Percentiles rank a stretch among this genome's conserved stretches.
Evolutionary conservation across 768 basidiomycete species (phyloP).

Genomic region (Pulveroboletus sp.): DNA sequence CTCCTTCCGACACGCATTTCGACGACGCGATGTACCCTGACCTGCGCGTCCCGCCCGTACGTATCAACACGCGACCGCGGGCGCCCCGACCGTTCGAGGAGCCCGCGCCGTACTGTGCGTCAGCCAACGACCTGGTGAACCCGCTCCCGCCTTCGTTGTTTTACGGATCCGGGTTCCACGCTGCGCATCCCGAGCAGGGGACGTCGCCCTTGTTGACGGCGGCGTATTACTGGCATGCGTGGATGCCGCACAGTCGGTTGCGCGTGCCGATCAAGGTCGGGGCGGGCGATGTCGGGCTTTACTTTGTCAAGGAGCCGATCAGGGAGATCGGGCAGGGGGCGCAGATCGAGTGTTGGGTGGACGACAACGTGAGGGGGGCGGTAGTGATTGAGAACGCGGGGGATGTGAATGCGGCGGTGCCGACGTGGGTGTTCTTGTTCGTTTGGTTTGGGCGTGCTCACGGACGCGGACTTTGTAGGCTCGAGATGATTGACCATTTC

Average conservation of each 20-base stretch:
- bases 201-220: slow-evolving; percentile 48
- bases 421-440: slow-evolving; percentile 56
- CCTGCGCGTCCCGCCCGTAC: slow-evolving; percentile 58
- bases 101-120: slow-evolving; percentile 86
- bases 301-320: slow-evolving; percentile 76
- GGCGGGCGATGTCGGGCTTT: slow-evolving; percentile 90
- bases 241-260: slow-evolving; percentile 74
- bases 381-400: slow-evolving; percentile 75
- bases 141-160: slow-evolving; percentile 93
- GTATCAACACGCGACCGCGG: slow-evolving; percentile 66
- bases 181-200: slow-evolving; percentile 60
- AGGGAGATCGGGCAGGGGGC: slow-evolving; percentile 56
- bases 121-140: slow-evolving; percentile 97
- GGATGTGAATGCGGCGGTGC: slow-evolving; percentile 54
- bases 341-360: slow-evolving; percentile 91
- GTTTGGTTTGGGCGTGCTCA: not conserved
- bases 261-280: slow-evolving; percentile 80
- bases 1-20: slow-evolving; percentile 20
- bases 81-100: slow-evolving; percentile 65
- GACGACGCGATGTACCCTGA: too few relatives aligned
- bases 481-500: slow-evolving; percentile 80
- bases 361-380: slow-evolving; percentile 85
- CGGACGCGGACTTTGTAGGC: slow-evolving; percentile 37
- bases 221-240: slow-evolving; percentile 92
- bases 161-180: slow-evolving; percentile 89